Percentiles rank a stretch among this genome's conserved stretches.
Conservation (phyloP, 2,329 filamentous ascomycete species). For the Phialemonium atrogriseum region DNA sequence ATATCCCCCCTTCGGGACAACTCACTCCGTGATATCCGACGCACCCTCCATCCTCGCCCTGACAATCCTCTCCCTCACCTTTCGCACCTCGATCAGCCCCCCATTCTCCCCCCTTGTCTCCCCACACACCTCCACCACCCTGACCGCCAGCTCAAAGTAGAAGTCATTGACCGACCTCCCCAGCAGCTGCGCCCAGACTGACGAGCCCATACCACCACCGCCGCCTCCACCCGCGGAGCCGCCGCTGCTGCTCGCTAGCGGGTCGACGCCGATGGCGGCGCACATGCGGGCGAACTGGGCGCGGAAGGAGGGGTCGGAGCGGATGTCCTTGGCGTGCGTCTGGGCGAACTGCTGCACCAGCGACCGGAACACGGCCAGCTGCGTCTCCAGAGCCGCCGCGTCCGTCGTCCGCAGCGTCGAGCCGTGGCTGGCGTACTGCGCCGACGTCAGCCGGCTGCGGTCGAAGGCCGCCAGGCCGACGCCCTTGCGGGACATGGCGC, state of each 20-base stretch:
- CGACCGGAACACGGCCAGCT: constrained; percentile 92
- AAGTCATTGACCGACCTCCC: constrained; percentile 94
- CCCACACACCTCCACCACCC: constrained; percentile 86
- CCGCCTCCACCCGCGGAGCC: constrained; percentile 37
- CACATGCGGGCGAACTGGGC: constrained; percentile 99
- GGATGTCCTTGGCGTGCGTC: constrained; percentile 92
- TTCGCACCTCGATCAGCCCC: constrained; percentile 75
- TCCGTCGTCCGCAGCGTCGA: constrained; percentile 78
- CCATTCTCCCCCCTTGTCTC: constrained; percentile 85
- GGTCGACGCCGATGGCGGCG: constrained; percentile 91
- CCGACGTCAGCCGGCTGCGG: constrained; percentile 72
- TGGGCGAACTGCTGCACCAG: constrained; percentile 91
- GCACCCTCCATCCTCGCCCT: constrained; percentile 67
- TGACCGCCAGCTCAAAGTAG: constrained; percentile 95
- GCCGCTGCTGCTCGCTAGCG: constrained; percentile 62
- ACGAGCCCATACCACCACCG: too few species aligned
- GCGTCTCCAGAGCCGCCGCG: constrained; percentile 77
- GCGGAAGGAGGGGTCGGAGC: constrained; percentile 88
- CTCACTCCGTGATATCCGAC: constrained; percentile 70
- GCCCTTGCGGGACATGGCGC: constrained; percentile 64
- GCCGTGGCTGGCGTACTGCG: constrained; percentile 87
- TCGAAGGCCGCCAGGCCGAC: constrained; percentile 89
- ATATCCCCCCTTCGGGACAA: constrained; percentile 6
- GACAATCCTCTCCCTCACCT: constrained; percentile 69
- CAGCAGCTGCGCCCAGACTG: constrained; percentile 87